These are phyloP conservation scores for Fusarium caatingaense DNA, from an alignment of 2,329 filamentous ascomycete species.

Conservation along the genomic window DNA sequence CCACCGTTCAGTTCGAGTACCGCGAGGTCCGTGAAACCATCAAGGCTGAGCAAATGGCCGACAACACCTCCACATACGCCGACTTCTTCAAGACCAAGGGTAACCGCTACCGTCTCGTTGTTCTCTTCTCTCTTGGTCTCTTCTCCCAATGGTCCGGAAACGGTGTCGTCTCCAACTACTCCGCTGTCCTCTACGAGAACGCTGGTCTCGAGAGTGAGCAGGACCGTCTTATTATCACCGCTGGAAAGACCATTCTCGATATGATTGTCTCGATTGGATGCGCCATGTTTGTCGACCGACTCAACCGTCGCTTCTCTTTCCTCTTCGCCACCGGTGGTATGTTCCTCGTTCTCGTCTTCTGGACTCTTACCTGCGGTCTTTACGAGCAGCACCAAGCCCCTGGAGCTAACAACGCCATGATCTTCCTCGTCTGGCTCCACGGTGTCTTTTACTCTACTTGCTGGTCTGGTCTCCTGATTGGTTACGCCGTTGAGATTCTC, in stretches of 20 bases:
- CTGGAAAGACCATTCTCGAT: conserved; percentile 69
- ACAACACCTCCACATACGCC: conserved; percentile 64
- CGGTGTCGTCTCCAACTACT: conserved; percentile 74
- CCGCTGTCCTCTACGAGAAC: conserved; percentile 69
- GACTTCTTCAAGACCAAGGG: conserved; percentile 72
- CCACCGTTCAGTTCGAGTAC: conserved; percentile 73
- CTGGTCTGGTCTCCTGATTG: conserved; percentile 67
- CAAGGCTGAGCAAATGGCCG: conserved; percentile 63
- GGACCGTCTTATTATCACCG: conserved; percentile 65
- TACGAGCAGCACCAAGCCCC: conserved; percentile 58
- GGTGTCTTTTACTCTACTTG: conserved; percentile 69
- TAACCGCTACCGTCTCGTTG: conserved; percentile 71
- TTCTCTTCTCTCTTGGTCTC: conserved; percentile 71
- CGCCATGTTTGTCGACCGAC: conserved; percentile 61
- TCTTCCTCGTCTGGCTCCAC: conserved; percentile 70
- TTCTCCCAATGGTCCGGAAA: conserved; percentile 78
- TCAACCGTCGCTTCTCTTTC: conserved; percentile 66
- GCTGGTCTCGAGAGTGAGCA: conserved; percentile 69
- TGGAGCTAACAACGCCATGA: conserved; percentile 63
- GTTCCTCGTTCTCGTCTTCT: conserved; percentile 60
- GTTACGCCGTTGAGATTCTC: conserved; percentile 69
- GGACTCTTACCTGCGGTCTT: conserved; percentile 65
- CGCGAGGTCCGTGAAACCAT: conserved; percentile 74
- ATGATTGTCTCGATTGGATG: conserved; percentile 68
- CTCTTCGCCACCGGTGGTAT: conserved; percentile 61